Evolutionary conservation across 208 protist genomes (phyloP).

Genomic region (Angomonas ambiguus): DNA sequence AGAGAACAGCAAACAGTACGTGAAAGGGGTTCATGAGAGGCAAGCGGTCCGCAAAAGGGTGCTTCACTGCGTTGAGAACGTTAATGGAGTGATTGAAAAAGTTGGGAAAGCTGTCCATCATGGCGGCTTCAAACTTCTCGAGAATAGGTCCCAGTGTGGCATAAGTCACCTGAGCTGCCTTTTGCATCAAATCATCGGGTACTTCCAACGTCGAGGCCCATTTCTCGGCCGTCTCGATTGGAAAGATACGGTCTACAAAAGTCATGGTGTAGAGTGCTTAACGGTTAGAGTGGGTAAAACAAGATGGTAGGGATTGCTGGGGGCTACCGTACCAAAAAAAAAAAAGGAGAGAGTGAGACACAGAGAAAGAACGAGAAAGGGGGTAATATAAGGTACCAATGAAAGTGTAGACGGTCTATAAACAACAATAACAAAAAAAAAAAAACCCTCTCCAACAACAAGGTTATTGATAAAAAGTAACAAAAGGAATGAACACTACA

Average conservation of each 20-base stretch:
- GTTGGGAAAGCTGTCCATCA: slow-evolving; percentile 27
- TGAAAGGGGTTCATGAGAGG: slow-evolving; percentile 53
- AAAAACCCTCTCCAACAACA: not conserved
- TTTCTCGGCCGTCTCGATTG: slow-evolving; percentile 27
- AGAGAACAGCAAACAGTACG: slow-evolving; percentile 32
- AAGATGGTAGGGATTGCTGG: too few species aligned
- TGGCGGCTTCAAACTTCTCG: slow-evolving; percentile 25
- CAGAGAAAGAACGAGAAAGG: slow-evolving; percentile 8
- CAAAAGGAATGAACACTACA: not conserved
- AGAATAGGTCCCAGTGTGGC: slow-evolving; percentile 19
- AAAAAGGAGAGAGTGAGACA: too few species aligned
- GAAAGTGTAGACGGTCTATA: not conserved
- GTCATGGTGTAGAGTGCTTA: slow-evolving; percentile 9
- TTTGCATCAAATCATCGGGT: slow-evolving; percentile 44
- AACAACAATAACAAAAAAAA: not conserved
- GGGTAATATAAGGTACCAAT: too few species aligned
- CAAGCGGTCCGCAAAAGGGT: slow-evolving; percentile 51
- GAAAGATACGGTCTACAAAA: slow-evolving; percentile 25
- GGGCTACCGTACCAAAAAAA: too few species aligned
- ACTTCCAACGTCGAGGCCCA: slow-evolving; percentile 46
- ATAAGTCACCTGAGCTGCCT: slow-evolving; percentile 21
- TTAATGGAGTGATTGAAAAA: slow-evolving; percentile 12
- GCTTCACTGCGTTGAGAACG: slow-evolving; percentile 19
- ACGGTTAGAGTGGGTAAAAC: too few species aligned
- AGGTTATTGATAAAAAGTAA: not conserved